Evolutionary conservation across 176 grass and related monocot genomes (phyloP), one percentile per base, ranked within the genome.

Genomic region (Carex myosuroides): DNA sequence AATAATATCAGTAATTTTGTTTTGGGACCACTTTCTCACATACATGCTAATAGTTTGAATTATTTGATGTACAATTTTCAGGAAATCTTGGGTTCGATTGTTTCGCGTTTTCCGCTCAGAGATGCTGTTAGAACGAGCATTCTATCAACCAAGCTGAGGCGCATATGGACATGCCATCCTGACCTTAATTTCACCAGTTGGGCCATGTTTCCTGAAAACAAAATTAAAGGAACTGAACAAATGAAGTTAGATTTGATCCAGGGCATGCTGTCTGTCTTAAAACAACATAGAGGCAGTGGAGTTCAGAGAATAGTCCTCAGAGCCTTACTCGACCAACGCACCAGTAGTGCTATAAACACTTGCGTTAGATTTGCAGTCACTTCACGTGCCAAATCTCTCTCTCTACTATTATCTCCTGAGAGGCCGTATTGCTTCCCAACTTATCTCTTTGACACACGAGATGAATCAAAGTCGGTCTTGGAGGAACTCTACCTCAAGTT

Each of bases 71-170:
- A 52, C n/a, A 74, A 74, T 74, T 52, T 74, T 74, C 70, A 74
- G 70, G 70, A 74, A 48, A 74, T 74, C 9, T 74, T 74, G 70
- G 42, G 70, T 52, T 74, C 21, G 11, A 74, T 74, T 52, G 11
- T 74, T 50, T 74, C 44, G 13, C 20, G 9, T 52, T 74, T 52
- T 52, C 41, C 42, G 44, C 70, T 74, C 21, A 52, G 70, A 74
- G 70, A 74, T 52, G 39, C 70, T 74, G 42, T 74, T 74, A 74
- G 70, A 52, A 74, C 70, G 4, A 74, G 70, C 70, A 74, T 74
- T 52, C 70, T 74, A 14, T 74, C 70, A 74, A 52, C 70, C 21
- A 74, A 74, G 70, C 20, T 74, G 42, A 50, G 70, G 42, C 41
- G n/a, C 18, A 74, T 74, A 52, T 74, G 70, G 70, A 24, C 70